Evolutionary conservation across 441 rosid genomes (phyloP), one percentile per base, ranked within the genome.

Genomic region (Corymbia calophylla): DNA sequence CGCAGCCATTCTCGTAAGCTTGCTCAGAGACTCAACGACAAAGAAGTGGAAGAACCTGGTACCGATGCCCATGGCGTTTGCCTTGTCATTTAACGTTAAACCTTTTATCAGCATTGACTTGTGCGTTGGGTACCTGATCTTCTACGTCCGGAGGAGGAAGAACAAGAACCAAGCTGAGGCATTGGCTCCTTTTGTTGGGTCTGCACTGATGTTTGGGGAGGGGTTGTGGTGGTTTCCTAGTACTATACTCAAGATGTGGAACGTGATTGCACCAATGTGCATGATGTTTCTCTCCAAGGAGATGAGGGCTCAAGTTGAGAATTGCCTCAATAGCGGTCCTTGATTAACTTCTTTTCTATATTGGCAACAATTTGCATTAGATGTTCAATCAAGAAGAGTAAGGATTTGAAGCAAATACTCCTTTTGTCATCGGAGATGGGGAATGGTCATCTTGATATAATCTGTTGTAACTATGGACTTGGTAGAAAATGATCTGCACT

Each of bases 131-230:
- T 96, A 99, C 92, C 92, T 96, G 90, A 93, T 97, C 66, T 90
- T 96, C 87, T 96, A 94, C 70, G 90, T 96, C 4, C 95, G 99
- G 99, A 96, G 93, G 91, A 95, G 93, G 90, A 87, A 91, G 64
- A 93, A 96, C 93, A 95, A 94, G 77, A 90, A 92, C 6, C 95
- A 94, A 89, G 99, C 99, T 9, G 96, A 96, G 44, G 94, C 94
- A 17, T 97, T 94, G 49, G 98, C 89, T 5, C 95, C 99, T 11
- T 98, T 98, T 10, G 97, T 97, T 87, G 99, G 98, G 82, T 97
- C 98, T 23, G 99, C 98, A 88, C 92, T 97, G 94, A 95, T 96
- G 32, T 96, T 99, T 53, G 99, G 99, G 47, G 99, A 97, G 58
- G 98, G 98, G 1, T 93, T 96, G 87, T 96, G 99, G 99, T 91